Base-by-base conservation (phyloP, 1,139 yeast species). In the Suhomyces wounanorum region DNA sequence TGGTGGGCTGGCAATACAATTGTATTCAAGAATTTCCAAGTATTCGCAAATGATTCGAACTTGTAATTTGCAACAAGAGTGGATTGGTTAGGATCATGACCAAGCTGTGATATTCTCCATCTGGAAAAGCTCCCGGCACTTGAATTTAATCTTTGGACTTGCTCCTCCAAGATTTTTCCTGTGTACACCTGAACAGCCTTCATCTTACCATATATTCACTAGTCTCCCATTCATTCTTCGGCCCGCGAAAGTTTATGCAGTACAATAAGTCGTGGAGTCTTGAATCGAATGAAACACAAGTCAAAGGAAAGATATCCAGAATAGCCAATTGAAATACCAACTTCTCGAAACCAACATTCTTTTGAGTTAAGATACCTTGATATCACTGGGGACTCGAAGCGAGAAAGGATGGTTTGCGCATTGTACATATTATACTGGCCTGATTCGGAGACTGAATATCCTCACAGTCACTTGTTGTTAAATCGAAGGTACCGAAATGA, bases 1-100 rank as follows among this genome's bases (percentile, higher is more conserved):
- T 71, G 59, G 61, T 87, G 88, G 1, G 90, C 78, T 43, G 82
- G 70, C 68, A 81, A 68, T 1, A 91, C 83, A 1, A 88, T 79
- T 49, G 77, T 77, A 28, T 82, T 84, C 25, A 89, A 69, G 60
- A 87, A 87, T 6, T 60, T 69, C 89, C 91, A 85, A 0, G 92
- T 84, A 33, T 74, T 73, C 51, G 82, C 83, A 61, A 79, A 87
- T 42, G 75, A 73, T 48, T 68, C 71, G 58, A 87, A 77, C 40
- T 63, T 66, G 58, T 77, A 78, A 18, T 73, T 65, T 1, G 68
- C 64, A 48, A 48, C 42, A 40, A 62, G 56, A 26, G 50, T 46
- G 40, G 48, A 47, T 44, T 26, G 48, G 8, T 40, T 48, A 3
- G 54, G 52, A 9, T 40, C 48, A 8, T 18, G 14, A 2, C 30